Base-by-base conservation (phyloP, 2,329 filamentous ascomycete genomes). In the Fusarium decemcellulare region DNA sequence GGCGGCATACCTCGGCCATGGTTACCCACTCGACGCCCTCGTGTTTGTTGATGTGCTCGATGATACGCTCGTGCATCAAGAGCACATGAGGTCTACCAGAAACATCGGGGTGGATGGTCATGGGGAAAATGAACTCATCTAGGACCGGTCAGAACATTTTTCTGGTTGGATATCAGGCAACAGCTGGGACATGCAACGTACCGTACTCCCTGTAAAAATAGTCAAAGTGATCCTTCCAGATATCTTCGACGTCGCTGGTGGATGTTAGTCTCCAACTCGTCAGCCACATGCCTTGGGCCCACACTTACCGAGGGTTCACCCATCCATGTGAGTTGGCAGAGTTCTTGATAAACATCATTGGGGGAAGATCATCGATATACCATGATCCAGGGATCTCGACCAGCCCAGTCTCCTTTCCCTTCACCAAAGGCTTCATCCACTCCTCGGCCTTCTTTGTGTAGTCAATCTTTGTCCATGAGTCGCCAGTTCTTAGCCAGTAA, bases 61-160 rank as follows among this genome's bases (percentile, higher is more conserved):
- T 93, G 40, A 81, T 63, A 16, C 77, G 68, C 78, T 93, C 90
- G 72, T 93, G 90, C 91, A 93, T 93, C 18, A 93, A 80, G 16
- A 93, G 73, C 2, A 90, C 92, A 77, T 94, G 92, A 1, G 92
- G 92, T 36, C 91, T 83, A 0, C 92, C 92, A 8, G 87, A 90
- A 0, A 92, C 90, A 74, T 94, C 92, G 0, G 92, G 92, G 76
- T 94, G 92, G 42, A 94, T 91, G 0, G 91, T 93, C 81, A 94
- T 91, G 0, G 92, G 91, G 74, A 93, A 93, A 59, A 93, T 87
- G 71, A 93, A 93, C 72, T 92, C 90, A 72, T 94, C 64, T 67
- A n/a, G 2, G 23, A 9, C n/a, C 30, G 14, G 10, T 16, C 9
- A 36, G 15, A 4, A 36, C 27, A 51, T 16, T 8, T 36, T 18